These are phyloP conservation scores for Cochlearia excelsa DNA, from an alignment of 345 rosid genomes.

Conservation along the genomic window DNA sequence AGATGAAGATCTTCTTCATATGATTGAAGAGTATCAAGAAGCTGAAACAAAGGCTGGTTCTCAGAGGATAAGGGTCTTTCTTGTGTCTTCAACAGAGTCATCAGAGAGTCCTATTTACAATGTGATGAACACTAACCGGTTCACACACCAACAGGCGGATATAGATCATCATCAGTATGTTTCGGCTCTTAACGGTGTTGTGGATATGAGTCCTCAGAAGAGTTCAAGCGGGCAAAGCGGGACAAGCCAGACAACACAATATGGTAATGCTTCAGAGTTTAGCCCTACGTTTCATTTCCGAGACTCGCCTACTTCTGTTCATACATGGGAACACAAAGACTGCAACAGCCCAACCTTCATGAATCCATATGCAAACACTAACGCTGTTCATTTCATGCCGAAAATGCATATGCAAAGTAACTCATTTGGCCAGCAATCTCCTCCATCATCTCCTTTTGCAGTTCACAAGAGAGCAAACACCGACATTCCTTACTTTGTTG, in stretches of 20 bases:
- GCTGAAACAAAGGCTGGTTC: constrained; percentile 59
- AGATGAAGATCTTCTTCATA: constrained; percentile 71
- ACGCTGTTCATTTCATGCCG: constrained; percentile 38
- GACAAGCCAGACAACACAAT: constrained; percentile 46
- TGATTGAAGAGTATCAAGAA: constrained; percentile 81
- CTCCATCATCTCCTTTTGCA: constrained; percentile 46
- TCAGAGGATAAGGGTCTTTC: constrained; percentile 73
- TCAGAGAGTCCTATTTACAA: constrained; percentile 55
- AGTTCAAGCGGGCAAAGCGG: constrained; percentile 49
- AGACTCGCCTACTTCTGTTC: constrained; percentile 49
- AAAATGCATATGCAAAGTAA: neutral
- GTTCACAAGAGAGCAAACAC: constrained; percentile 42
- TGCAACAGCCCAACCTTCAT: constrained; percentile 40
- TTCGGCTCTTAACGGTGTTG: constrained; percentile 65
- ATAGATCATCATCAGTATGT: constrained; percentile 54
- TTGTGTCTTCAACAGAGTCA: constrained; percentile 49
- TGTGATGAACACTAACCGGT: constrained; percentile 29
- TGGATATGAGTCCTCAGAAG: constrained; percentile 50
- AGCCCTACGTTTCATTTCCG: constrained; percentile 41
- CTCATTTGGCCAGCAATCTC: constrained; percentile 40
- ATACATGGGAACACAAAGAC: constrained; percentile 47
- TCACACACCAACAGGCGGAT: constrained; percentile 42
- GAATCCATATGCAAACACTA: constrained; percentile 2
- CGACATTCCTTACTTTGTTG: constrained; percentile 37
- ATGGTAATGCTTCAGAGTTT: constrained; percentile 50